These are phyloP conservation scores for Trametopsis cervina DNA, from an alignment of 768 basidiomycete species.

Conservation along the genomic window DNA sequence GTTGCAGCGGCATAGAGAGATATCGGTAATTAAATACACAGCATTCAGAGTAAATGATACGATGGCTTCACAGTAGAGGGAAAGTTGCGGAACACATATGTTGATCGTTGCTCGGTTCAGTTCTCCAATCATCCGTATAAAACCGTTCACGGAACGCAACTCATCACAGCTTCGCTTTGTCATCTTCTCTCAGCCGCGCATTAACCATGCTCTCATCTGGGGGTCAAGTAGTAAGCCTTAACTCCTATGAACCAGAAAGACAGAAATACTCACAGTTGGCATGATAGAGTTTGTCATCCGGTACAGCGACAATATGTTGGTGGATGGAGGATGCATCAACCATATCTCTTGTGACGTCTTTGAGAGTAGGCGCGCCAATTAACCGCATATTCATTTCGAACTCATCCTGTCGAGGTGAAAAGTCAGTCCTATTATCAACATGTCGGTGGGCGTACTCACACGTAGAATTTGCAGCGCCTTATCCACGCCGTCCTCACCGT, in stretches of 20 bases:
- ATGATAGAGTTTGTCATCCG: conserved; percentile 69
- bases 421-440: no score
- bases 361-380: conserved; percentile 74
- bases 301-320: conserved; percentile 59
- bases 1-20: no score
- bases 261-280: conserved; percentile 60
- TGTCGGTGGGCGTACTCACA: conserved; percentile 38
- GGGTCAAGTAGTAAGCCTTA: no score
- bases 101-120: no score
- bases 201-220: conserved; percentile 13
- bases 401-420: conserved; percentile 59
- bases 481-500: conserved; percentile 84
- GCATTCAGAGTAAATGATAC: no score
- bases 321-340: conserved; percentile 74
- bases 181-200: conserved; percentile 10
- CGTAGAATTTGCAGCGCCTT: conserved; percentile 73
- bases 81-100: no score
- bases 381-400: conserved; percentile 98
- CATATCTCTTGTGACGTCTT: conserved; percentile 82
- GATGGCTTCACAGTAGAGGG: no score
- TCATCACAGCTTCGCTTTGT: conserved; percentile 11
- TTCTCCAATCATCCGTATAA: no score
- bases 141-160: no score
- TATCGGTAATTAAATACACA: no score
- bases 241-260: no score